phyloP scores from a whole-genome alignment of 257 asterid species.

The Salvia rosmarinus region DNA sequence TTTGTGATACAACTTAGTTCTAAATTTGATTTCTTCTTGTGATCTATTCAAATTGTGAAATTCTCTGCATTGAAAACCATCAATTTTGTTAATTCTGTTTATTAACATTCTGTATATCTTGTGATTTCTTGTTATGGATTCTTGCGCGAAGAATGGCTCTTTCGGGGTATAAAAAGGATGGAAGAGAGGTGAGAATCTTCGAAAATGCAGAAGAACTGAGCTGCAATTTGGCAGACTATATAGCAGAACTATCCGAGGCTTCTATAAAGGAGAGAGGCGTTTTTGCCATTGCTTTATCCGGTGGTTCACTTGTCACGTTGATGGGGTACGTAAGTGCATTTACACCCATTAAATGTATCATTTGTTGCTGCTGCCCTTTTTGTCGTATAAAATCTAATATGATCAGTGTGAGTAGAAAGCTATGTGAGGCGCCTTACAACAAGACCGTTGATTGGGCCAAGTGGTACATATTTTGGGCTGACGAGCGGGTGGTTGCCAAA shows the following conservation, averaged over 20 bases:
- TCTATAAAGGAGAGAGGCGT: constrained; percentile 88
- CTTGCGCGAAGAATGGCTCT: constrained; percentile 66
- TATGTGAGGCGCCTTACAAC: constrained; percentile 81
- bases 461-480: constrained; percentile 91
- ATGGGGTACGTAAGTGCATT: constrained; percentile 56
- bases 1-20: neutral
- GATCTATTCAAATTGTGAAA: constrained; percentile 30
- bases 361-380: neutral
- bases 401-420: constrained; percentile 62
- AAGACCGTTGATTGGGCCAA: constrained; percentile 96
- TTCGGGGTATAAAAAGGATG: constrained; percentile 53
- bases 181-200: constrained; percentile 65
- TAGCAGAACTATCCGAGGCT: constrained; percentile 81
- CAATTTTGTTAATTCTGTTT: constrained; percentile 29
- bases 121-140: constrained; percentile 29
- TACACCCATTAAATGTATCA: neutral
- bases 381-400: neutral
- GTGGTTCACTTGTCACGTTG: constrained; percentile 84
- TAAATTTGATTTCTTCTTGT: constrained; percentile 16
- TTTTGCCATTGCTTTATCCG: constrained; percentile 85
- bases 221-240: constrained; percentile 82
- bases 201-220: constrained; percentile 71
- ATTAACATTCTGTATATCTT: constrained; percentile 24
- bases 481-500: constrained; percentile 92
- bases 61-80: constrained; percentile 11